A percentile compares a stretch with the other conserved stretches of the same genome.
phyloP scores from a whole-genome alignment of 192 early-diverging fungal species.

The Helicostylum pulchrum region DNA sequence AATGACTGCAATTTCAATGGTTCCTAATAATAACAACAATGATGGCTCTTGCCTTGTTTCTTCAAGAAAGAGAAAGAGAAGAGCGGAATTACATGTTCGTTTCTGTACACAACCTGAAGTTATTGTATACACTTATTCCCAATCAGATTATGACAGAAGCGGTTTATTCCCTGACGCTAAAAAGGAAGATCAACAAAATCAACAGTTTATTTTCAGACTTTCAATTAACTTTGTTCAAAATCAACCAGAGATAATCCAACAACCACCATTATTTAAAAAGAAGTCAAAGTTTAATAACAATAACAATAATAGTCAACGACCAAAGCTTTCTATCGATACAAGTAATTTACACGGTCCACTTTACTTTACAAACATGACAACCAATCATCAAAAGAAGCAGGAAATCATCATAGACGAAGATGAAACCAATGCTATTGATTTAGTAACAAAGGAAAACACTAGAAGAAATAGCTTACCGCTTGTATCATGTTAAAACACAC shows the following conservation, averaged over 20 bases:
- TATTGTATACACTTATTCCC: slow-evolving; percentile 21
- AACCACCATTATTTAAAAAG: slow-evolving; percentile 2
- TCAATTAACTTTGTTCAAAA: slow-evolving; percentile 15
- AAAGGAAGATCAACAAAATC: background rate
- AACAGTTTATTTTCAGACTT: slow-evolving; percentile 12
- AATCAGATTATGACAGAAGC: slow-evolving; percentile 29
- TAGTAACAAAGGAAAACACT: slow-evolving; percentile 18
- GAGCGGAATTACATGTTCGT: slow-evolving; percentile 8
- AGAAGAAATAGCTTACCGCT: slow-evolving; percentile 20
- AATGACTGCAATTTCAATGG: slow-evolving; percentile 7
- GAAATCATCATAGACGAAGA: background rate
- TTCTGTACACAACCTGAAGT: slow-evolving; percentile 21
- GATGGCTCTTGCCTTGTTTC: background rate
- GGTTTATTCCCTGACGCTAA: slow-evolving; percentile 21
- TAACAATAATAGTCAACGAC: slow-evolving; percentile 5
- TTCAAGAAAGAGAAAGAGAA: slow-evolving; percentile 12
- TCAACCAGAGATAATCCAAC: background rate
- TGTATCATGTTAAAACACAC: background rate
- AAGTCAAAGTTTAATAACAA: slow-evolving; percentile 4
- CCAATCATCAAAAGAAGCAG: slow-evolving; percentile 27
- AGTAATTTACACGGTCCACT: slow-evolving; percentile 23
- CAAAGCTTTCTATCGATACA: slow-evolving; percentile 28
- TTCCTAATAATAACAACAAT: background rate
- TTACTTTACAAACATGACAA: slow-evolving; percentile 26
- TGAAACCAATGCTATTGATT: background rate